Conservation (phyloP, 306 rosid genomes). For the Heteromeles arbutifolia region DNA sequence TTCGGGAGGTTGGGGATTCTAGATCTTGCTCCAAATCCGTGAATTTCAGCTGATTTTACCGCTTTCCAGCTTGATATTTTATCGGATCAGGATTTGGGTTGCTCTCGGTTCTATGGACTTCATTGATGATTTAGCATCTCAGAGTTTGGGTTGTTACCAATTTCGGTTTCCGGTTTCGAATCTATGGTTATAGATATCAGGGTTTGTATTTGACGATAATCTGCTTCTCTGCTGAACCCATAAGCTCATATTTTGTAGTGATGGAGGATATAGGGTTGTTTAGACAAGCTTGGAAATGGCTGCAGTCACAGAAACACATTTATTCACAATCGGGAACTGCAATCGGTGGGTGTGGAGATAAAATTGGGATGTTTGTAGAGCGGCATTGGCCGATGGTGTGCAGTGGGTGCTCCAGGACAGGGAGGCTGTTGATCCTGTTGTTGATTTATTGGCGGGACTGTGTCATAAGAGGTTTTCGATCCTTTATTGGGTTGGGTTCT, state of each 20-base stretch:
- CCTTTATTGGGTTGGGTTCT: constrained; percentile 62
- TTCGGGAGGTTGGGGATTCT: constrained; percentile 26
- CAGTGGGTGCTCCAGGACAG: constrained; percentile 46
- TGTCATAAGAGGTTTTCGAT: constrained; percentile 63
- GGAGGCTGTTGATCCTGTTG: constrained; percentile 39
- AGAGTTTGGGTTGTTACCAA: constrained; percentile 3
- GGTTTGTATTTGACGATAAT: background rate
- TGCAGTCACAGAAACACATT: constrained; percentile 55
- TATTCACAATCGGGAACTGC: constrained; percentile 39
- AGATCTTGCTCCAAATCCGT: constrained; percentile 28
- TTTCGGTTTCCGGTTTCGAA: constrained; percentile 13
- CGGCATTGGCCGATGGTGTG: constrained; percentile 90
- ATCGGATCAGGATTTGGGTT: constrained; percentile 32
- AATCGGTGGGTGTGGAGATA: constrained; percentile 41
- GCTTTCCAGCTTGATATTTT: constrained; percentile 13
- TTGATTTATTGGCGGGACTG: constrained; percentile 69
- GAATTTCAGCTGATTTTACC: constrained; percentile 13
- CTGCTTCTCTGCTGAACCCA: background rate
- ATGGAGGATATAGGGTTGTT: constrained; percentile 90
- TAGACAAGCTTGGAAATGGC: constrained; percentile 85
- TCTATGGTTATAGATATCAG: constrained; percentile 35
- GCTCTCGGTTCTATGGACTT: constrained; percentile 28
- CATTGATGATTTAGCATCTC: constrained; percentile 41
- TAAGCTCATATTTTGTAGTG: constrained; percentile 9
- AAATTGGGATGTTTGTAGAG: constrained; percentile 44